Percentiles rank a stretch among this genome's conserved stretches.
phyloP scores from a whole-genome alignment of 352 stramenopile species.

The Thalassiosira mediterranea region DNA sequence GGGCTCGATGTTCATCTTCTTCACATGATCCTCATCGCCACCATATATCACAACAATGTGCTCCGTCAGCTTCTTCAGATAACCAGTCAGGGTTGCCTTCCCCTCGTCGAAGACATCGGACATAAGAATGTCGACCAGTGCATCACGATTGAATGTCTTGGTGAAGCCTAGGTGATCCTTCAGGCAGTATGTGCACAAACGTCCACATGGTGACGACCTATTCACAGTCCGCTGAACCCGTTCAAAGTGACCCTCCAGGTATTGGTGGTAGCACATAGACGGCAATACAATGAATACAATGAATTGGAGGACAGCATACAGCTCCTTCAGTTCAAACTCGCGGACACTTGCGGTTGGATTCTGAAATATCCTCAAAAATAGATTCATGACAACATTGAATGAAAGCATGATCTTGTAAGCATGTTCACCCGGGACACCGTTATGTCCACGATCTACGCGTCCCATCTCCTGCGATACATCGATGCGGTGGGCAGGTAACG shows the following conservation, averaged over 20 bases:
- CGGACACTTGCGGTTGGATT: not conserved
- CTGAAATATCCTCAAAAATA: not conserved
- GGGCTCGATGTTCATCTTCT: not conserved
- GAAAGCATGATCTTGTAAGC: not conserved
- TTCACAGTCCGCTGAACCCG: too few species aligned
- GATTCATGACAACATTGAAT: slow-evolving; percentile 2
- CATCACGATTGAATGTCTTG: not conserved
- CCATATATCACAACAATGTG: not conserved
- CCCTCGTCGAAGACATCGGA: not conserved
- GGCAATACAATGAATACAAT: not conserved
- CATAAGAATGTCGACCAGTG: not conserved
- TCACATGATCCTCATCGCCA: slow-evolving; percentile 4
- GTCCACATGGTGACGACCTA: not conserved
- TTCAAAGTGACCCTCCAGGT: not conserved
- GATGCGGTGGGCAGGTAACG: not conserved
- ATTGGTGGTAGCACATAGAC: not conserved
- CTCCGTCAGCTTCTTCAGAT: slow-evolving; percentile 6
- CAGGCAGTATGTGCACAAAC: not conserved
- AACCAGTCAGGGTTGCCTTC: not conserved
- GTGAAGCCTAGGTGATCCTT: not conserved
- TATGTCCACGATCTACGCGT: slow-evolving; percentile 5
- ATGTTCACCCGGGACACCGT: not conserved
- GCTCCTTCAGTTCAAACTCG: not conserved
- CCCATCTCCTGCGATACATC: slow-evolving; percentile 23
- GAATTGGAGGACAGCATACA: not conserved